Percentiles rank a stretch among this genome's conserved stretches.
Conservation (phyloP, 192 early-diverging fungal species). For the Podila epigama region DNA sequence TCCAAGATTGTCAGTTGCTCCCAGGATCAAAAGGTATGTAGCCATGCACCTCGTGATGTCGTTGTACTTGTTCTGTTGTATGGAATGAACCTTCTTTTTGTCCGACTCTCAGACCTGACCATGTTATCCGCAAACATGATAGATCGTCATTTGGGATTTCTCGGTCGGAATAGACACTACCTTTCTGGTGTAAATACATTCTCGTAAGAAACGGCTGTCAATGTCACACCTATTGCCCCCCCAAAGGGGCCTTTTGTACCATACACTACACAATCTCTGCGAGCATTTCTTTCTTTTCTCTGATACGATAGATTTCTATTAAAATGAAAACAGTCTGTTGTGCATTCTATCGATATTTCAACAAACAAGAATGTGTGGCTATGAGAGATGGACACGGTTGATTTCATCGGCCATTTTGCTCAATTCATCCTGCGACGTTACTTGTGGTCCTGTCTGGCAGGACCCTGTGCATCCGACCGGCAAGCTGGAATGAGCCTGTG, state of each 20-base stretch:
- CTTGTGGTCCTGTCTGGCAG: constrained; percentile 13
- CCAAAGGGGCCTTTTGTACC: not conserved
- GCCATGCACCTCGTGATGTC: not conserved
- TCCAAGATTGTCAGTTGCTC: constrained; percentile 86
- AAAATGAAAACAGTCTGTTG: not conserved
- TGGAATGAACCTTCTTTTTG: not conserved
- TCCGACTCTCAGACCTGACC: too few relatives aligned
- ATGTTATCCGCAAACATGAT: too few relatives aligned
- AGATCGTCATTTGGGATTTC: constrained; percentile 79
- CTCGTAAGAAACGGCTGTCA: not conserved
- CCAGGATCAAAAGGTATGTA: constrained; percentile 64
- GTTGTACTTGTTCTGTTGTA: not conserved
- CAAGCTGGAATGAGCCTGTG: not conserved
- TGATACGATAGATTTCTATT: not conserved
- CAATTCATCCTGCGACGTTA: not conserved
- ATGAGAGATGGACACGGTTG: constrained; percentile 4
- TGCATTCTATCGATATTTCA: not conserved
- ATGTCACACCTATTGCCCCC: not conserved
- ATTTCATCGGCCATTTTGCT: constrained; percentile 7
- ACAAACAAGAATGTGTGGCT: not conserved
- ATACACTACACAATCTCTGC: not conserved
- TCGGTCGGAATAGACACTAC: constrained; percentile 65
- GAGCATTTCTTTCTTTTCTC: not conserved
- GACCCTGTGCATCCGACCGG: constrained; percentile 24
- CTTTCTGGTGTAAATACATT: constrained; percentile 50